These are phyloP conservation scores for Wickerhamiella alocasiicola DNA, from an alignment of 805 yeast genomes.

Conservation along the genomic window DNA sequence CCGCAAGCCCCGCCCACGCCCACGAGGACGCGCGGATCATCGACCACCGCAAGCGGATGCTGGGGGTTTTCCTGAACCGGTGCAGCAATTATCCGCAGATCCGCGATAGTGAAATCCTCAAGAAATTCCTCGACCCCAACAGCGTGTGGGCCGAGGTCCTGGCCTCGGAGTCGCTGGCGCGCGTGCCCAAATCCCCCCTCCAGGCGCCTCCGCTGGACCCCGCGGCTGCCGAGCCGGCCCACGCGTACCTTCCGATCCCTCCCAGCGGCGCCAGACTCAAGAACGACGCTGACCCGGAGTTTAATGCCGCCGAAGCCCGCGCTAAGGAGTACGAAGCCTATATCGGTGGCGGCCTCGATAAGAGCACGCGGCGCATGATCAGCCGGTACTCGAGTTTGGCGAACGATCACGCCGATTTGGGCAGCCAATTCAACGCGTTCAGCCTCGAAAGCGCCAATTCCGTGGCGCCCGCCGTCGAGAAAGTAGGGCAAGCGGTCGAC, in stretches of 20 bases:
- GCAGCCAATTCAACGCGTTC: slow-evolving; percentile 53
- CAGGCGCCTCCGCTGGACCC: slow-evolving; percentile 54
- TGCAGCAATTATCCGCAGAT: slow-evolving; percentile 51
- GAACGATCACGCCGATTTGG: slow-evolving; percentile 61
- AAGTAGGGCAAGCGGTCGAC: slow-evolving; percentile 78
- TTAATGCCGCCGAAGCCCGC: slow-evolving; percentile 32
- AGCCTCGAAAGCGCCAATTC: slow-evolving; percentile 36
- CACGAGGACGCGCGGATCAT: slow-evolving; percentile 34
- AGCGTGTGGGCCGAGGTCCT: slow-evolving; percentile 72
- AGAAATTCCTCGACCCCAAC: slow-evolving; percentile 74
- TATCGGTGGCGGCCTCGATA: slow-evolving; percentile 41
- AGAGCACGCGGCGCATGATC: slow-evolving; percentile 42
- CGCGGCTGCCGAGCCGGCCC: slow-evolving; percentile 43
- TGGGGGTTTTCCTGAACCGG: slow-evolving; percentile 64
- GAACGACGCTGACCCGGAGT: slow-evolving; percentile 28
- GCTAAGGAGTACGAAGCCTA: slow-evolving; percentile 37
- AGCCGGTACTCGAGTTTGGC: slow-evolving; percentile 47
- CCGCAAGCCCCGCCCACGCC: slow-evolving; percentile 34
- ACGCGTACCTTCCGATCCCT: slow-evolving; percentile 52
- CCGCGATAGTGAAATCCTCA: slow-evolving; percentile 47
- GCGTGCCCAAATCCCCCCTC: slow-evolving; percentile 41
- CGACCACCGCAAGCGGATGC: slow-evolving; percentile 62
- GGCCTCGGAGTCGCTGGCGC: slow-evolving; percentile 40
- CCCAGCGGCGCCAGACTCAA: slow-evolving; percentile 30
- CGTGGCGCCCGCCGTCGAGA: slow-evolving; percentile 52